phyloP scores from a whole-genome alignment of 306 rosid species.

The Astragalus glycyphyllos region DNA sequence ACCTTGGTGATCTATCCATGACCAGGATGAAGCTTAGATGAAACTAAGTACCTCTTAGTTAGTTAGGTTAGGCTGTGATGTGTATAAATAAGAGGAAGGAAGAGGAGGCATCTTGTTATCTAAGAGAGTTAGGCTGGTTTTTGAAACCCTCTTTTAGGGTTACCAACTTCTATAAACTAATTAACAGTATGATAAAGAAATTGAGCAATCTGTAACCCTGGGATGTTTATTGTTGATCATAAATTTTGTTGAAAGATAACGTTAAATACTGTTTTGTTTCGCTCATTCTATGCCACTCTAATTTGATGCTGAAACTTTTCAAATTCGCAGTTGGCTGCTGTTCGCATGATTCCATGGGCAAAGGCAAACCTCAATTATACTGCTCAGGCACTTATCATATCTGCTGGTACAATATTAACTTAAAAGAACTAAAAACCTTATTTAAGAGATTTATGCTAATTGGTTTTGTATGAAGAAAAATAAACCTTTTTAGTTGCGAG shows the following conservation, averaged over 20 bases:
- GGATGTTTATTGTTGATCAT: constrained; percentile 24
- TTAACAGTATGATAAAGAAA: constrained; percentile 27
- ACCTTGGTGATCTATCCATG: no score
- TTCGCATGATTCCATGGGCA: constrained; percentile 92
- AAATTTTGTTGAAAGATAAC: background rate
- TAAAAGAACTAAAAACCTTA: constrained; percentile 11
- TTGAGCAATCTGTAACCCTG: constrained; percentile 3
- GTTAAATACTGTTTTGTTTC: background rate
- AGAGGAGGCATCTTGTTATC: background rate
- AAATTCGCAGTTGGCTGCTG: constrained; percentile 69
- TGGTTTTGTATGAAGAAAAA: constrained; percentile 3
- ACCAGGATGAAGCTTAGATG: no score
- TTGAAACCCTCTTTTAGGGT: background rate
- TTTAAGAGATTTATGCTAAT: constrained; percentile 17
- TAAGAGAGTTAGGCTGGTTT: background rate
- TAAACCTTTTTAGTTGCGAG: background rate
- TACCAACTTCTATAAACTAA: constrained; percentile 21
- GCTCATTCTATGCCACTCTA: constrained; percentile 5
- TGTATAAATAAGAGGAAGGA: no score
- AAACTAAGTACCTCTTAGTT: background rate
- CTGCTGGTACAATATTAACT: constrained; percentile 63
- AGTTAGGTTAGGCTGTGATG: background rate
- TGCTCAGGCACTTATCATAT: constrained; percentile 93
- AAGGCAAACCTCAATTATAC: constrained; percentile 91
- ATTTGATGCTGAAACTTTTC: constrained; percentile 12